These are phyloP conservation scores for Pseudogymnoascus sp. DNA, from an alignment of 2,329 filamentous ascomycete genomes.

Conservation along the genomic window DNA sequence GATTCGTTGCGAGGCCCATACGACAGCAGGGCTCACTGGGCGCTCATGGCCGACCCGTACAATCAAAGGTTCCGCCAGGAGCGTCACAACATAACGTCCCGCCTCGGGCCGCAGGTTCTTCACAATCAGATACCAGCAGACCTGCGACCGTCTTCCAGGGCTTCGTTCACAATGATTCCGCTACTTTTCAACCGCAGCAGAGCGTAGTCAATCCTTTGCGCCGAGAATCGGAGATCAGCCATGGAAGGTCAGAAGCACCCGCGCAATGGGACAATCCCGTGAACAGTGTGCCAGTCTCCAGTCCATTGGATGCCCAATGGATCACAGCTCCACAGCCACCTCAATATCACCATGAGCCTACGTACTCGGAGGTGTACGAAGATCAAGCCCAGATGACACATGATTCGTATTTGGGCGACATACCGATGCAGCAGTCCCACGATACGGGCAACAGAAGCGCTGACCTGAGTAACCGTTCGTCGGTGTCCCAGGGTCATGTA, in stretches of 20 bases:
- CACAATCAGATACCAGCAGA: neutral
- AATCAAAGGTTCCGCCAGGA: neutral
- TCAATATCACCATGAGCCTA: neutral
- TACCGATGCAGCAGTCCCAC: neutral
- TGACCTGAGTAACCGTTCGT: neutral
- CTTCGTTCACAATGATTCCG: neutral
- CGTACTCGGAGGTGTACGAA: neutral
- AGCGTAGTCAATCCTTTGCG: neutral
- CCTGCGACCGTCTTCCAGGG: neutral
- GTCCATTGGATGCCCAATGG: neutral
- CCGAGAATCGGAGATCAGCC: neutral
- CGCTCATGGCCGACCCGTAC: neutral
- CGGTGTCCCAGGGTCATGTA: neutral
- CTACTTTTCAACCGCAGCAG: neutral
- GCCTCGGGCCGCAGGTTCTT: neutral
- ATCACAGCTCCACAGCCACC: neutral
- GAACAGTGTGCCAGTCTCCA: neutral
- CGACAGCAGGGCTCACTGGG: neutral
- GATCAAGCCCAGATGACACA: neutral
- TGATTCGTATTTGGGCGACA: neutral
- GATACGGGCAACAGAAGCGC: neutral
- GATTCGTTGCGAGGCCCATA: neutral
- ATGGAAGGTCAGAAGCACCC: neutral
- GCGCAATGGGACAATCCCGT: neutral
- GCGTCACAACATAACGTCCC: neutral